A percentile compares a stretch with the other conserved stretches of the same genome.
Conservation (phyloP, 202 grass and related monocot species). For the Eragrostis tef region DNA sequence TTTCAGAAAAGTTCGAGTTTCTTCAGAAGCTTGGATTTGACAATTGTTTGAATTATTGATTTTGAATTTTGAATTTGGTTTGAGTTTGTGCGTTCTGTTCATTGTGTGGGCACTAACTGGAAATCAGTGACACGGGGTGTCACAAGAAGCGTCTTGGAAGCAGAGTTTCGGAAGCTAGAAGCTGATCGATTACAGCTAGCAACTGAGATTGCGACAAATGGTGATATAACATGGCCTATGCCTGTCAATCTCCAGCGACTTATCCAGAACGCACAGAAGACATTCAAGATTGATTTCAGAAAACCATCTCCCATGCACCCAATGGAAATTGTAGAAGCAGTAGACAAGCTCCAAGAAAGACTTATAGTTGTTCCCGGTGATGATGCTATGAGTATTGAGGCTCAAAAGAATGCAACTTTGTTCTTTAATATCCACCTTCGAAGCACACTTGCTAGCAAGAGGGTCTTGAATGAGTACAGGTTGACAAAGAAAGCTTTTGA, state of each 20-base stretch:
- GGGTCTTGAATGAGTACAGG: conserved; percentile 90
- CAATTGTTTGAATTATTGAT: too few relatives aligned
- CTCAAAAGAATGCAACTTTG: conserved; percentile 95
- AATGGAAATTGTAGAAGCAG: conserved; percentile 98
- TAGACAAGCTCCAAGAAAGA: conserved; percentile 96
- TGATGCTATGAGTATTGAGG: conserved; percentile 90
- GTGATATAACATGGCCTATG: conserved; percentile 81
- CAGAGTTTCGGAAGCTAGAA: conserved; percentile 94
- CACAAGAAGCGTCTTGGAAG: conserved; percentile 97
- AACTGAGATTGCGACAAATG: conserved; percentile 86
- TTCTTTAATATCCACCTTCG: conserved; percentile 94
- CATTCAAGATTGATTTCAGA: conserved; percentile 94
- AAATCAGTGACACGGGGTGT: too few relatives aligned
- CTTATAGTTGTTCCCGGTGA: conserved; percentile 96
- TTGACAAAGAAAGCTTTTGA: conserved; percentile 97
- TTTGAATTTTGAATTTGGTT: too few relatives aligned
- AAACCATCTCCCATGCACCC: conserved; percentile 93
- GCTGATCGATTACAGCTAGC: conserved; percentile 82
- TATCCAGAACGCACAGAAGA: conserved; percentile 98
- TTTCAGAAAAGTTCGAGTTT: too few relatives aligned
- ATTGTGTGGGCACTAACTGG: too few relatives aligned
- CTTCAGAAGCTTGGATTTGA: too few relatives aligned
- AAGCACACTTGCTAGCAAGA: conserved; percentile 92
- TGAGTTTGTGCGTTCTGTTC: too few relatives aligned
- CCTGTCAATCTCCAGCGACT: conserved; percentile 93